phyloP scores from a whole-genome alignment of 2,329 filamentous ascomycete genomes.

The Penicillium sp. region DNA sequence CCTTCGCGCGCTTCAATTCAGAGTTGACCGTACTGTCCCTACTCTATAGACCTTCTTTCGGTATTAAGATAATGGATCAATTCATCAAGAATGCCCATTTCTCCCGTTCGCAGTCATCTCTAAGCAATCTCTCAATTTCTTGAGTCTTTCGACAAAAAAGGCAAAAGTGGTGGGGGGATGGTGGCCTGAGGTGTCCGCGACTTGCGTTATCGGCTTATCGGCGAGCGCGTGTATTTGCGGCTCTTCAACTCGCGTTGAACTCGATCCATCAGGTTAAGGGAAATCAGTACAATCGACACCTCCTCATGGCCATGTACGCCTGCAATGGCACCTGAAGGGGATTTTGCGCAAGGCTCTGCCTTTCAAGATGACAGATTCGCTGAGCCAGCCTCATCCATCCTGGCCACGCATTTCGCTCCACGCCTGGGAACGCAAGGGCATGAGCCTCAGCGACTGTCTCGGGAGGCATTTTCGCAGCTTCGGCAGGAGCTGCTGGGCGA shows the following conservation, averaged over 20 bases:
- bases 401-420: constrained; percentile 84
- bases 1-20: neutral
- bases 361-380: constrained; percentile 25
- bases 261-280: neutral
- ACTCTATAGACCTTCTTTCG: neutral
- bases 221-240: constrained; percentile 10
- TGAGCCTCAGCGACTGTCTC: constrained; percentile 65
- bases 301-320: constrained; percentile 12
- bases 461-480: constrained; percentile 73
- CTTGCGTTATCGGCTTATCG: constrained; percentile 11
- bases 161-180: constrained; percentile 3
- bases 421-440: constrained; percentile 69
- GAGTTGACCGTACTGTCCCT: neutral
- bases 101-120: neutral
- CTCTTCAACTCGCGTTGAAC: constrained; percentile 2
- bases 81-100: neutral
- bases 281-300: neutral
- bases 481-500: constrained; percentile 63
- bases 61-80: neutral
- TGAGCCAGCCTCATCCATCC: constrained; percentile 66
- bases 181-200: constrained; percentile 26
- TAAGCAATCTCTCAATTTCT: neutral
- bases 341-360: constrained; percentile 15
- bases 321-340: constrained; percentile 31
- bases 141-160: neutral